A percentile compares a stretch with the other conserved stretches of the same genome.
Conservation (phyloP, 2,329 filamentous ascomycete species). For the Venturia aucupariae region DNA sequence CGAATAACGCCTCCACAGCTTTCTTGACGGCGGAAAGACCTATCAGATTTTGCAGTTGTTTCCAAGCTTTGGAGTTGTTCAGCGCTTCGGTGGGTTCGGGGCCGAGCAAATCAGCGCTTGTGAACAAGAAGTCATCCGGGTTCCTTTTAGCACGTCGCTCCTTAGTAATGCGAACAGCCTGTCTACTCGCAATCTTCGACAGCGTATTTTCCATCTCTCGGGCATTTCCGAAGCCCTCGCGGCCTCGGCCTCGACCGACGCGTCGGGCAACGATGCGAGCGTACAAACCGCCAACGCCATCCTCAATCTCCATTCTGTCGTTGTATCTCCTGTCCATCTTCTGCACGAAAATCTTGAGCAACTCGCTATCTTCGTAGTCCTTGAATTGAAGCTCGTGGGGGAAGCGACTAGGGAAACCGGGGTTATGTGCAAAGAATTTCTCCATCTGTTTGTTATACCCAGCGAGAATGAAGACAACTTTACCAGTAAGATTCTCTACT, state of each 20-base stretch:
- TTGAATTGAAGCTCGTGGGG: conserved; percentile 56
- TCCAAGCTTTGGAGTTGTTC: conserved; percentile 46
- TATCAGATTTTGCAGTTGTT: conserved; percentile 46
- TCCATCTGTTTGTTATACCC: conserved; percentile 72
- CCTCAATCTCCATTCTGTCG: conserved; percentile 50
- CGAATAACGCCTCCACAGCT: conserved; percentile 48
- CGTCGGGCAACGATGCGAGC: conserved; percentile 53
- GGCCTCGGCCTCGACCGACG: conserved; percentile 52
- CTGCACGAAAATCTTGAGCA: conserved; percentile 50
- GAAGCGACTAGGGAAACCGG: conserved; percentile 60
- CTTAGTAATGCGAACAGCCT: conserved; percentile 45
- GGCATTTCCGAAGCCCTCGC: conserved; percentile 65
- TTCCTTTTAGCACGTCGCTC: conserved; percentile 34
- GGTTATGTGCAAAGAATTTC: conserved; percentile 64
- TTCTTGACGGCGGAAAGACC: conserved; percentile 56
- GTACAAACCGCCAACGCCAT: conserved; percentile 50
- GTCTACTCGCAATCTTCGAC: conserved; percentile 45
- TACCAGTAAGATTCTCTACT: conserved; percentile 61
- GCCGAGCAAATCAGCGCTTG: conserved; percentile 61
- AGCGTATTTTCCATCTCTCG: conserved; percentile 56
- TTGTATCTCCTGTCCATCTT: conserved; percentile 47
- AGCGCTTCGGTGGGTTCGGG: conserved; percentile 52
- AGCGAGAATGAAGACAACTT: conserved; percentile 62
- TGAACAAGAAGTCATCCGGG: conserved; percentile 52
- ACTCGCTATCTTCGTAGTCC: conserved; percentile 59